These are phyloP conservation scores for Pseudophaeomoniella oleicola DNA, from an alignment of 2,329 filamentous ascomycete species.

Conservation along the genomic window DNA sequence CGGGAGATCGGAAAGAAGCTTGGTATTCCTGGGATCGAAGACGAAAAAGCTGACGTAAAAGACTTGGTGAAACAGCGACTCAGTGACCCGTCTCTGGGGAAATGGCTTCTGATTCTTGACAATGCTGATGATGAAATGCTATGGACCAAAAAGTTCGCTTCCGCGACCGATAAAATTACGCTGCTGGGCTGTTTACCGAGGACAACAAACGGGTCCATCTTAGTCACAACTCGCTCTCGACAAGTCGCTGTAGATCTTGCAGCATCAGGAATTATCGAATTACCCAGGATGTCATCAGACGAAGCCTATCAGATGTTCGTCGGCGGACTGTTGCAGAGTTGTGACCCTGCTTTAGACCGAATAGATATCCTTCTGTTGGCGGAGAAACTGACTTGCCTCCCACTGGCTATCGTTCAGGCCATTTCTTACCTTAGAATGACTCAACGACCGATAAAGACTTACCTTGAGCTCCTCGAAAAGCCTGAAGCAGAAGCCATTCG, in stretches of 20 bases:
- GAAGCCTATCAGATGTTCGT: background rate
- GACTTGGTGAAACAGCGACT: slow-evolving; percentile 14
- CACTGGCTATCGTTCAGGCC: slow-evolving; percentile 16
- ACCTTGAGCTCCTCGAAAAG: slow-evolving; percentile 8
- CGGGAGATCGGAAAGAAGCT: slow-evolving; percentile 9
- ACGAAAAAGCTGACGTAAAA: slow-evolving; percentile 13
- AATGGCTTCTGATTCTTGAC: slow-evolving; percentile 19
- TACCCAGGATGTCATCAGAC: slow-evolving; percentile 1
- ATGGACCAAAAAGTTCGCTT: slow-evolving; percentile 2
- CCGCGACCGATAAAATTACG: slow-evolving; percentile 7
- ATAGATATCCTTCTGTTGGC: slow-evolving; percentile 8
- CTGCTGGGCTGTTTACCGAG: background rate
- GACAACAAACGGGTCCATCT: slow-evolving; percentile 1
- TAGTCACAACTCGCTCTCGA: slow-evolving; percentile 1
- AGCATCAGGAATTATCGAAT: slow-evolving; percentile 1
- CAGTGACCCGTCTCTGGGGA: slow-evolving; percentile 8
- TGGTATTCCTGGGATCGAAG: slow-evolving; percentile 9
- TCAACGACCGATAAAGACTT: slow-evolving; percentile 8
- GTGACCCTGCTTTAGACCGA: slow-evolving; percentile 2
- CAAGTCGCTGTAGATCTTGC: slow-evolving; percentile 1
- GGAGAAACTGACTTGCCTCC: slow-evolving; percentile 17
- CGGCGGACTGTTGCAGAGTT: background rate
- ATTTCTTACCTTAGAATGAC: slow-evolving; percentile 13
- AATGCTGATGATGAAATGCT: slow-evolving; percentile 12
- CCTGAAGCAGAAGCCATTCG: slow-evolving; percentile 12